Base-by-base conservation (phyloP, 2,329 filamentous ascomycete genomes). In the Metarhizium rileyi region DNA sequence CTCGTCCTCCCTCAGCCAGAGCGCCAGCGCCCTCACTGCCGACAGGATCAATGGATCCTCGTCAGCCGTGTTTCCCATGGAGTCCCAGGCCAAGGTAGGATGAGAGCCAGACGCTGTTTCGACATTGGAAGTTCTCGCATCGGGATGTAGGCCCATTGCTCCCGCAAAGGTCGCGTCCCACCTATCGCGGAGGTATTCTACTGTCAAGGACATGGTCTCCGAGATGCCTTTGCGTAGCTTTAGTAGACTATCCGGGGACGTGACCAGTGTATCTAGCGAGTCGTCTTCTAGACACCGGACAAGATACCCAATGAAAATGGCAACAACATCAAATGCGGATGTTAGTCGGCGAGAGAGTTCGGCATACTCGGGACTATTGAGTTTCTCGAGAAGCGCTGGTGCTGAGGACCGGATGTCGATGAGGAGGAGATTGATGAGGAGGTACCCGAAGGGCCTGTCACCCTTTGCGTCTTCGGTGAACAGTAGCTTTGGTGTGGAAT, bases 1-100 rank as follows among this genome's bases (percentile, higher is more conserved):
- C 38, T 86, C 82, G 50, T 87, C 83, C 53, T 87, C 83, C 7
- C 79, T 71, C n/a, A 86, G 66, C 84, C 84, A 87, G 18, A 86
- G 71, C 1, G 80, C 74, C 27, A 86, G 59, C 0, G 77, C 67
- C 42, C 79, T 68, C 22, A 85, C 63, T 0, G 77, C 74, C 3
- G 82, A 75, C 2, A 83, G 70, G 2, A 83, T 69, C 7, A 86
- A 68, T 1, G 78, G 74, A 56, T 87, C 83, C 6, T 73, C 66
- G 2, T 70, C 68, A 3, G 68, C 67, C 27, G 69, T 66, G 53
- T 72, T 67, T 9, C 71, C 70, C 49, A 72, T 70, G 1, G 76
- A 73, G 50, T 84, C 80, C 81, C 81, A 85, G 0, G 75, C 69
- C 14, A 84, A 64, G 0, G 75, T 75, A 26, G 70, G 66, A 25